These are phyloP conservation scores for Phascolomyces articulosus DNA, from an alignment of 371 early-diverging fungal species.

Conservation along the genomic window DNA sequence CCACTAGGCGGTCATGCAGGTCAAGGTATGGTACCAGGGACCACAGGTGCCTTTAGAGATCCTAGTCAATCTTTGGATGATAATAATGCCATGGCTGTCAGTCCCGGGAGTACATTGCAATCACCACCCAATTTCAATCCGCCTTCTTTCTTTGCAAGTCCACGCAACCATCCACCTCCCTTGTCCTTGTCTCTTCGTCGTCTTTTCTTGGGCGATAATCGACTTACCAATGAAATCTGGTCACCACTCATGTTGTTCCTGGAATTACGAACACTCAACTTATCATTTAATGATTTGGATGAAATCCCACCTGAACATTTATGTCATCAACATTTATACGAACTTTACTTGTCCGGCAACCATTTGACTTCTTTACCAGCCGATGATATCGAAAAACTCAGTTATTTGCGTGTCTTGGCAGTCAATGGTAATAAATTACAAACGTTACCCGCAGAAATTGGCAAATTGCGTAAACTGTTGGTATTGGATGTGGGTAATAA, in stretches of 20 bases:
- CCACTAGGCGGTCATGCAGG: constrained; percentile 31
- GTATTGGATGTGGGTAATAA: constrained; percentile 90
- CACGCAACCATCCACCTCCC: constrained; percentile 65
- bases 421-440: constrained; percentile 91
- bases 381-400: constrained; percentile 82
- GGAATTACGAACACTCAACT: constrained; percentile 77
- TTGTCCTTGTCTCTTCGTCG: constrained; percentile 62
- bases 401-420: constrained; percentile 71
- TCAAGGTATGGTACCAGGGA: constrained; percentile 28
- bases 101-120: constrained; percentile 7
- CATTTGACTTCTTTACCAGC: constrained; percentile 83
- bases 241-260: constrained; percentile 71
- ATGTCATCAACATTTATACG: constrained; percentile 59
- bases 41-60: not conserved
- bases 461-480: constrained; percentile 74
- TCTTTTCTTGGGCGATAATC: constrained; percentile 82
- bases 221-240: constrained; percentile 81
- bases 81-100: not conserved
- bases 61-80: not conserved
- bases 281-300: constrained; percentile 84
- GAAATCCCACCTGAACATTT: constrained; percentile 72
- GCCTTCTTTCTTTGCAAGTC: constrained; percentile 55
- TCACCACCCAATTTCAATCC: constrained; percentile 53
- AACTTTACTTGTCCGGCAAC: constrained; percentile 88
- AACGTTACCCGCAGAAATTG: constrained; percentile 91